phyloP scores from a whole-genome alignment of 129 eudicot genomes.

The Oenanthe sinensis region DNA sequence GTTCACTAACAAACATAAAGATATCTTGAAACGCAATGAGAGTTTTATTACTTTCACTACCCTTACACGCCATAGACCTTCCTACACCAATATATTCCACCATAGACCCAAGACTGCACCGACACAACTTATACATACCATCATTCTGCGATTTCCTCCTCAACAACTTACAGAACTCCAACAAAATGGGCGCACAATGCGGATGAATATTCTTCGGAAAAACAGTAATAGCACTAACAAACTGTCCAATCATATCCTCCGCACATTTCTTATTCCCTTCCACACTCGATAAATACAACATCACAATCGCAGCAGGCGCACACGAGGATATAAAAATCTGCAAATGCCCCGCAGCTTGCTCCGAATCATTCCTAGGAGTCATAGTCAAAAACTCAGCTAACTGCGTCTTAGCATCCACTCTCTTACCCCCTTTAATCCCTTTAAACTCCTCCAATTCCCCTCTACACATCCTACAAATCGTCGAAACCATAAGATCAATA shows the following conservation, averaged over 20 bases:
- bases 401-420: constrained; percentile 9
- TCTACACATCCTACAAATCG: constrained; percentile 34
- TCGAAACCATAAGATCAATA: constrained; percentile 37
- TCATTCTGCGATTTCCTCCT: constrained; percentile 30
- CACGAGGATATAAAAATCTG: constrained; percentile 45
- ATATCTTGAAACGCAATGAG: constrained; percentile 39
- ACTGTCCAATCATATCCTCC: constrained; percentile 35
- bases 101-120: constrained; percentile 53
- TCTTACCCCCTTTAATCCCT: not conserved
- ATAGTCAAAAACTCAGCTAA: constrained; percentile 17
- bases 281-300: constrained; percentile 47
- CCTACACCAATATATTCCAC: constrained; percentile 30
- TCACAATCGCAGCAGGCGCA: constrained; percentile 53
- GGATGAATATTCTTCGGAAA: constrained; percentile 23
- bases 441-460: constrained; percentile 6
- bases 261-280: constrained; percentile 33
- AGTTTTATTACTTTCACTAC: constrained; percentile 8
- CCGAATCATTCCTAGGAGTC: constrained; percentile 19
- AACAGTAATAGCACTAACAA: constrained; percentile 20
- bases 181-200: constrained; percentile 39
- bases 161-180: constrained; percentile 76
- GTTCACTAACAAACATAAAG: constrained; percentile 43
- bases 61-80: constrained; percentile 1
- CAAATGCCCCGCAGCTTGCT: constrained; percentile 25
- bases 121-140: constrained; percentile 43